Percentiles rank a stretch among this genome's conserved stretches.
These are phyloP conservation scores for Clarireedia paspali DNA, from an alignment of 2,329 filamentous ascomycete genomes.

Conservation along the genomic window DNA sequence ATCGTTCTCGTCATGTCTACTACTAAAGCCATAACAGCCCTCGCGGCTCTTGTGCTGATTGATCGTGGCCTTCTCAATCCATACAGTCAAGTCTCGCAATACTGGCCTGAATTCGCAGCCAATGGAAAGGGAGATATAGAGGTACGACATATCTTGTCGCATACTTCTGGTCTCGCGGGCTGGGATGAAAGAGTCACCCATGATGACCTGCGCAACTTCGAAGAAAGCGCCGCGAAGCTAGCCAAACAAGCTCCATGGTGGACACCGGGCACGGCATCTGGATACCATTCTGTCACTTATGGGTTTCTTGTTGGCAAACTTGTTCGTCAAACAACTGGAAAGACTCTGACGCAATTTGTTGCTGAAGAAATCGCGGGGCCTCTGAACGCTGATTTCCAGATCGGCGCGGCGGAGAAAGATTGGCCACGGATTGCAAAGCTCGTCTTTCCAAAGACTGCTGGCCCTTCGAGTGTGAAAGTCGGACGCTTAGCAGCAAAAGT, in stretches of 20 bases:
- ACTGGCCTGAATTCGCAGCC: not conserved
- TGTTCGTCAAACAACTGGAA: constrained; percentile 34
- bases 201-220: not conserved
- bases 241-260: constrained; percentile 37
- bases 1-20: constrained; percentile 33
- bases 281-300: constrained; percentile 35
- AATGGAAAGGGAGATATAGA: not conserved
- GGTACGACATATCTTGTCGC: not conserved
- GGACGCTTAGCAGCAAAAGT: not conserved
- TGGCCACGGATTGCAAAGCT: not conserved
- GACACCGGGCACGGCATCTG: constrained; percentile 35
- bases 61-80: not conserved
- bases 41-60: not conserved
- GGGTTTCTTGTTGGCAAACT: constrained; percentile 38
- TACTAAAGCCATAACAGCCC: constrained; percentile 32
- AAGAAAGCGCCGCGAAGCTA: constrained; percentile 15
- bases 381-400: constrained; percentile 8
- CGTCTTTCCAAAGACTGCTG: too few relatives aligned
- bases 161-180: not conserved
- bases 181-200: not conserved
- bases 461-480: constrained; percentile 1
- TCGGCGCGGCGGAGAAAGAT: constrained; percentile 5
- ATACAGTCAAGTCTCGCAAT: not conserved
- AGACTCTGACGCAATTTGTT: constrained; percentile 37
- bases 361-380: constrained; percentile 6